Evolutionary conservation across 139 green algal genomes (phyloP).

Genomic region (Pseudopediastrum boryanum): DNA sequence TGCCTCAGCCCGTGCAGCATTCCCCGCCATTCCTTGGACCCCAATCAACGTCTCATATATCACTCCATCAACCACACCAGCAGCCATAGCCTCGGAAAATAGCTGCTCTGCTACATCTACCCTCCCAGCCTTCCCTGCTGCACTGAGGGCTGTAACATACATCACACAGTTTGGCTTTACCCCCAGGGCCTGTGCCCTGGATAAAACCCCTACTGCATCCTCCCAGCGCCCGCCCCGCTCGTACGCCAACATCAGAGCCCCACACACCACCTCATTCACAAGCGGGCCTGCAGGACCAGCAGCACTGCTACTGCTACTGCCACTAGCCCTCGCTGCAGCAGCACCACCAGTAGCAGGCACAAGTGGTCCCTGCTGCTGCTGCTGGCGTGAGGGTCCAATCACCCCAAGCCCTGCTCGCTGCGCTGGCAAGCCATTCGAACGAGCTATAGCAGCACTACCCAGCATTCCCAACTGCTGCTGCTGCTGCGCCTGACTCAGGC

Average conservation of each 20-base stretch:
- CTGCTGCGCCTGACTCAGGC: constrained; percentile 7
- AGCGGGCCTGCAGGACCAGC: constrained; percentile 33
- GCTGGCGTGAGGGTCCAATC: neutral
- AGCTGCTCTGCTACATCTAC: constrained; percentile 65
- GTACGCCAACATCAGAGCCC: constrained; percentile 86
- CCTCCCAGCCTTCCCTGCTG: constrained; percentile 76
- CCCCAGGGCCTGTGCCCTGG: constrained; percentile 59
- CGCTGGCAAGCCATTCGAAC: neutral
- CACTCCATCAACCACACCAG: constrained; percentile 58
- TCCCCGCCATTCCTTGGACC: constrained; percentile 74
- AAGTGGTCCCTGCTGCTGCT: neutral
- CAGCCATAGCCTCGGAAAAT: constrained; percentile 45
- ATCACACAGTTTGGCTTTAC: constrained; percentile 72
- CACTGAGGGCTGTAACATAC: constrained; percentile 84
- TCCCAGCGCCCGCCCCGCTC: constrained; percentile 76
- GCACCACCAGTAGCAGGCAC: neutral
- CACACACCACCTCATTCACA: constrained; percentile 86
- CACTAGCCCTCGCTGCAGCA: neutral
- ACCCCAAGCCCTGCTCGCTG: neutral
- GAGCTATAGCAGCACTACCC: neutral
- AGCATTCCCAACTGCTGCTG: constrained; percentile 22
- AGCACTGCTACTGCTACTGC: constrained; percentile 10
- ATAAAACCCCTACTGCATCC: constrained; percentile 73
- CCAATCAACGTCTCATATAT: constrained; percentile 84
- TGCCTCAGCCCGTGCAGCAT: constrained; percentile 52